phyloP scores from a whole-genome alignment of 129 eudicot genomes.

The Flaveria linearis region DNA sequence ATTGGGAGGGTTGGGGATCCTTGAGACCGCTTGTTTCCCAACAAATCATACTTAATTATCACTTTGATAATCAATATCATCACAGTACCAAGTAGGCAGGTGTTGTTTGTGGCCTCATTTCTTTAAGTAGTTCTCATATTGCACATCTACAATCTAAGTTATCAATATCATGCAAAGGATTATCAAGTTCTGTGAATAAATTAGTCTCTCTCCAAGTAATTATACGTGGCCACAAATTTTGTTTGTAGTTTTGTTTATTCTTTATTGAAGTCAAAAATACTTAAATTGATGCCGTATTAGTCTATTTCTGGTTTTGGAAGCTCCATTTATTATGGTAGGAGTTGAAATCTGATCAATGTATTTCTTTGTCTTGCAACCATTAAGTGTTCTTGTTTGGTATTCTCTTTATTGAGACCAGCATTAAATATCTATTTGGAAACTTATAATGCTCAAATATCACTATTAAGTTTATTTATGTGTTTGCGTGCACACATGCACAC shows the following conservation, averaged over 20 bases:
- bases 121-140: neutral
- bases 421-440: neutral
- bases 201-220: neutral
- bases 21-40: no score
- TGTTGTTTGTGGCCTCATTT: neutral
- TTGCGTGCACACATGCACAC: no score
- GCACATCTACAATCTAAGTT: neutral
- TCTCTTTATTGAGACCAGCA: neutral
- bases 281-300: neutral
- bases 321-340: neutral
- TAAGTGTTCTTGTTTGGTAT: neutral
- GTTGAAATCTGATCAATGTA: neutral
- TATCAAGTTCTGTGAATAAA: neutral
- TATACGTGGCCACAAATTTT: neutral
- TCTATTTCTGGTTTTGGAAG: neutral
- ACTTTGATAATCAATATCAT: slow-evolving; percentile 5
- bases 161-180: neutral
- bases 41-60: neutral
- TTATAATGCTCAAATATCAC: neutral
- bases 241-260: neutral
- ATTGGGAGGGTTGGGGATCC: no score
- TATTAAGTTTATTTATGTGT: neutral
- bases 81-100: neutral
- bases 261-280: neutral
- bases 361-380: neutral